A percentile compares a stretch with the other conserved stretches of the same genome.
Conservation (phyloP, 768 basidiomycete species). For the Neoboletus brunneissimus region DNA sequence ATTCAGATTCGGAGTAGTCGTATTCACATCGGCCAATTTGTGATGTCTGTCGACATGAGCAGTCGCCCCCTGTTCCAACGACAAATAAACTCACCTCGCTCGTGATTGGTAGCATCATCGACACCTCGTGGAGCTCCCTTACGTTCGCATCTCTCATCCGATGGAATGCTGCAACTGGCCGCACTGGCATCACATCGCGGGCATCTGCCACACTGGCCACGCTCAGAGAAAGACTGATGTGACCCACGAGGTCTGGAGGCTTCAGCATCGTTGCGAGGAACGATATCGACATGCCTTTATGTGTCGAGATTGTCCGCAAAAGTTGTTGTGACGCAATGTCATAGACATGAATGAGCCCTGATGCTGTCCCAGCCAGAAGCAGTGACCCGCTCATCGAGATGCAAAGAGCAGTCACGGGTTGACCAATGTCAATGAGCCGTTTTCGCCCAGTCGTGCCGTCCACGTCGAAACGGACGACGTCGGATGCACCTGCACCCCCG, state of each 20-base stretch:
- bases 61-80: neutral
- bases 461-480: conserved; percentile 67
- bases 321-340: conserved; percentile 90
- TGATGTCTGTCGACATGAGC: conserved; percentile 12
- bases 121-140: conserved; percentile 68
- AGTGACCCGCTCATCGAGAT: conserved; percentile 77
- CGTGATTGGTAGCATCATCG: conserved; percentile 54
- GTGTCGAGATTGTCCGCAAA: conserved; percentile 73
- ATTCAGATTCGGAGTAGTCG: conserved; percentile 50
- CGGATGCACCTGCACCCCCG: conserved; percentile 69
- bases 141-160: conserved; percentile 64
- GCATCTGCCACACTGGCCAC: conserved; percentile 35
- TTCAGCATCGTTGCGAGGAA: conserved; percentile 76
- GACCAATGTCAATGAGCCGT: conserved; percentile 66
- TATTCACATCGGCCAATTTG: conserved; percentile 21
- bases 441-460: conserved; percentile 45
- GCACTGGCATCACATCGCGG: conserved; percentile 63
- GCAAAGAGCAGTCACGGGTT: conserved; percentile 67
- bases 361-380: conserved; percentile 77
- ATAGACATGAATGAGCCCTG: conserved; percentile 74
- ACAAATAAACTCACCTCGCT: conserved; percentile 35
- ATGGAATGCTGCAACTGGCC: conserved; percentile 68
- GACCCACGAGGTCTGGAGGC: conserved; percentile 84
- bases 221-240: conserved; percentile 56
- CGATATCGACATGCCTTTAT: conserved; percentile 67